A percentile compares a stretch with the other conserved stretches of the same genome.
Conservation (phyloP, 129 eudicot species). For the Flaveria robusta region DNA sequence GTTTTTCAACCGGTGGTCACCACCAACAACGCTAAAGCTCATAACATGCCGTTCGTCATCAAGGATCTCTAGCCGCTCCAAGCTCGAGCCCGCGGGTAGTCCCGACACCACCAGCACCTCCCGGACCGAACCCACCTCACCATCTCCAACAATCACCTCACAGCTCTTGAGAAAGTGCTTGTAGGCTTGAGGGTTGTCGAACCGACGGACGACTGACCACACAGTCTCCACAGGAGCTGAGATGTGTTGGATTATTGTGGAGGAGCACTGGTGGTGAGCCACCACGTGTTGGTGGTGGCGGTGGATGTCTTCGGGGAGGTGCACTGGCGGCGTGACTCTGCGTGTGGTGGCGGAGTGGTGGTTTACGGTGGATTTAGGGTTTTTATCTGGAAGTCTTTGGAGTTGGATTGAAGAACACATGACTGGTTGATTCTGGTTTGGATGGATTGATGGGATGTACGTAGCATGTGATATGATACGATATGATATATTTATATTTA, state of each 20-base stretch:
- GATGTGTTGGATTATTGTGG: not conserved
- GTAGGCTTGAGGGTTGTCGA: constrained; percentile 7
- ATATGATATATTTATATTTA: not conserved
- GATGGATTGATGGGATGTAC: not conserved
- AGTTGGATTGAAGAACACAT: constrained; percentile 15
- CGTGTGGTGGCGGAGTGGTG: constrained; percentile 1
- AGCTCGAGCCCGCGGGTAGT: not conserved
- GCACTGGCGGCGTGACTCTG: not conserved
- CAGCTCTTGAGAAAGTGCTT: constrained; percentile 26
- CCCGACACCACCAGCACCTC: constrained; percentile 3
- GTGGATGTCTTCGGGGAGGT: constrained; percentile 8
- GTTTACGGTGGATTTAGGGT: constrained; percentile 17
- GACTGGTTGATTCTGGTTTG: not conserved
- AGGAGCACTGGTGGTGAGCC: constrained; percentile 13
- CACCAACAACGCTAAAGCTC: constrained; percentile 19
- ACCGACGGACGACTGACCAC: not conserved
- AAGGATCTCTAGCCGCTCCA: constrained; percentile 17
- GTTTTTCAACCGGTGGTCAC: constrained; percentile 17
- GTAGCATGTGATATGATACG: constrained; percentile 14
- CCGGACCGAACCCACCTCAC: constrained; percentile 17
- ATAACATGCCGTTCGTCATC: constrained; percentile 10
- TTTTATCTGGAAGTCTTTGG: not conserved
- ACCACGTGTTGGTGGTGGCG: not conserved
- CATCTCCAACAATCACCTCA: constrained; percentile 1
- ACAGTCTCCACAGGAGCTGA: constrained; percentile 10